These are phyloP conservation scores for Nigrograna mackinnonii DNA, from an alignment of 2,329 filamentous ascomycete species.

Conservation along the genomic window DNA sequence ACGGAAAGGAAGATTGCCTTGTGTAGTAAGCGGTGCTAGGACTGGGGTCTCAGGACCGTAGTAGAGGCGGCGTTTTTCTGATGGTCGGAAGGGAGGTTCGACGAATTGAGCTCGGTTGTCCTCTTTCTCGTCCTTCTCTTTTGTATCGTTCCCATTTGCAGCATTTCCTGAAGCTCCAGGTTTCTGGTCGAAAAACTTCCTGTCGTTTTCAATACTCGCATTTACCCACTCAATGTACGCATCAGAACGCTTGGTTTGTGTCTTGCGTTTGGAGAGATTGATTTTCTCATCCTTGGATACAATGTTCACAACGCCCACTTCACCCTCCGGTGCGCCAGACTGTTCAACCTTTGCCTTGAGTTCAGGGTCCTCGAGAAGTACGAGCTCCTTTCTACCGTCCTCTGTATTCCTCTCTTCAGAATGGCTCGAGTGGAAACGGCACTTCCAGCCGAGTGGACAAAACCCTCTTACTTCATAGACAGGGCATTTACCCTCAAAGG, in stretches of 20 bases:
- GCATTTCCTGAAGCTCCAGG: slow-evolving; percentile 14
- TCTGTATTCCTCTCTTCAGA: slow-evolving; percentile 76
- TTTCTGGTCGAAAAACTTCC: slow-evolving; percentile 31
- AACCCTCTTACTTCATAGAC: slow-evolving; percentile 75
- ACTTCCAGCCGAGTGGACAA: slow-evolving; percentile 90
- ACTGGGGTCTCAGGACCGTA: slow-evolving; percentile 93
- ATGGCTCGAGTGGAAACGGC: slow-evolving; percentile 86
- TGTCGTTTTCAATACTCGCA: slow-evolving; percentile 54
- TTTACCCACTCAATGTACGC: slow-evolving; percentile 78
- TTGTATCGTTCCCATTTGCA: slow-evolving; percentile 24
- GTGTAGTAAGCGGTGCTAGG: slow-evolving; percentile 92
- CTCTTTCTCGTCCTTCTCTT: slow-evolving; percentile 43
- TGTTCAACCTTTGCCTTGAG: slow-evolving; percentile 53
- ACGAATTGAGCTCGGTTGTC: slow-evolving; percentile 79
- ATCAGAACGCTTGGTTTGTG: slow-evolving; percentile 73
- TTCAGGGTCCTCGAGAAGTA: slow-evolving; percentile 64
- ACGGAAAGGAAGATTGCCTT: slow-evolving; percentile 94
- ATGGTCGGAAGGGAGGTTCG: slow-evolving; percentile 86
- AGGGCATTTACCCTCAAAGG: slow-evolving; percentile 78
- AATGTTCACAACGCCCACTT: slow-evolving; percentile 74
- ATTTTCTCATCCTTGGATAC: slow-evolving; percentile 73
- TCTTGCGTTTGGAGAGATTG: slow-evolving; percentile 72
- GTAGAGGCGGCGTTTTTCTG: slow-evolving; percentile 91
- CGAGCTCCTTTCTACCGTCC: slow-evolving; percentile 81
- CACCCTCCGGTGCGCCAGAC: slow-evolving; percentile 32